A percentile compares a stretch with the other conserved stretches of the same genome.
Evolutionary conservation across 768 basidiomycete species (phyloP).

Genomic region (Leucosporidium creatinivorum): DNA sequence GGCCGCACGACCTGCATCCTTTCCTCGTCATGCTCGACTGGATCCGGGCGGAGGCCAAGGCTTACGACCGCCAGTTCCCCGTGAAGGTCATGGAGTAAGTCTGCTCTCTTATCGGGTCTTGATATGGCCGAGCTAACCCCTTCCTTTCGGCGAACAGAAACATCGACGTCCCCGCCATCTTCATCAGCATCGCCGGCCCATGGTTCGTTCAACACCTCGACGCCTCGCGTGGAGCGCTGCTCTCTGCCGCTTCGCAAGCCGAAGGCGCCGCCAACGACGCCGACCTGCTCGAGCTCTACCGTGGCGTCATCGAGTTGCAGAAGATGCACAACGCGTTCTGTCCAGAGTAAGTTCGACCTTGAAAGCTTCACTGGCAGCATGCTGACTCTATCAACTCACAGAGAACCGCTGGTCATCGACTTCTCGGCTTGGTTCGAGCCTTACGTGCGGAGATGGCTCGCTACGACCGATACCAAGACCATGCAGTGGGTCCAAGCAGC

Average conservation of each 20-base stretch:
- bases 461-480: constrained; percentile 82
- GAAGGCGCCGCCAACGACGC: constrained; percentile 65
- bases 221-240: constrained; percentile 4
- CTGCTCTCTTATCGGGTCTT: neutral
- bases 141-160: constrained; percentile 3
- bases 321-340: constrained; percentile 78
- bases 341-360: constrained; percentile 61
- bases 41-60: constrained; percentile 75
- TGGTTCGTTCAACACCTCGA: constrained; percentile 26
- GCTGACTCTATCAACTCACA: neutral
- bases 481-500: constrained; percentile 82
- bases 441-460: constrained; percentile 79
- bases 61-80: constrained; percentile 77
- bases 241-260: constrained; percentile 13
- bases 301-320: constrained; percentile 63
- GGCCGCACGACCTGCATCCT: constrained; percentile 69
- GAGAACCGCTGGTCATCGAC: constrained; percentile 53
- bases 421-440: constrained; percentile 73
- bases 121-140: neutral
- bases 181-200: constrained; percentile 37
- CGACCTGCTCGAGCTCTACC: constrained; percentile 80
- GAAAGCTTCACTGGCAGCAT: too few relatives aligned
- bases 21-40: constrained; percentile 78
- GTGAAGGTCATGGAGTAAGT: constrained; percentile 72
- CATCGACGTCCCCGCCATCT: constrained; percentile 66